Evolutionary conservation across 2,329 filamentous ascomycete species (phyloP), one percentile per base, ranked within the genome.

Genomic region (Sphaerostilbella broomeana): DNA sequence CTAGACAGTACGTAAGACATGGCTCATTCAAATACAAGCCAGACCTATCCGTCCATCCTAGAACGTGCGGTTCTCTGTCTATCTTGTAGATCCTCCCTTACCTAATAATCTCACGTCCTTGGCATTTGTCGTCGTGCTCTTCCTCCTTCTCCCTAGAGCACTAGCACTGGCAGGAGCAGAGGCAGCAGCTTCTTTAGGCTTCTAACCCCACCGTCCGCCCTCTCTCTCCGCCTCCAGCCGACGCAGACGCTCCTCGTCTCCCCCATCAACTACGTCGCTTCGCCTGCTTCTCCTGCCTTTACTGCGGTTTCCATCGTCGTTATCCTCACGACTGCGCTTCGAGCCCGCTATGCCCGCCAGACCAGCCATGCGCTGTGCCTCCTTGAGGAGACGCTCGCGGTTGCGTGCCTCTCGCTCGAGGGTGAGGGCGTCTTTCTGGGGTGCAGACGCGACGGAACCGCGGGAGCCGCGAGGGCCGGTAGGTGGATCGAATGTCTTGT

Each of bases 371-470:
- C 77, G 72, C 59, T 85, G 78, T 26, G 78, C 76, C 59, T 86
- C 82, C 52, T 80, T 81, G 10, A 81, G 65, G 36, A 84, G 65
- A 18, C 82, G 69, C 57, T 84, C 79, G 31, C 79, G 70, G 52
- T 82, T 73, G 12, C 79, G 67, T 10, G 75, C 75, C 54, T 84
- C 81, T 16, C 82, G 76, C 58, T 86, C 82, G 0, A 80, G 65
- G 2, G 81, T 81, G 57, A 85, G 81, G n/a, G 76, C 70, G 47
- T 84, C 78, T 43, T 67, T 69, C 26, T 52, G 50, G 19, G 56
- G 50, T 38, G 37, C 42, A 5, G 44, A 35, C 31, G 34, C 31
- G 5, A 44, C 46, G 7, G 40, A 22, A 18, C 19, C 32, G 19
- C 42, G 49, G 35, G 49, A 35, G 38, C 44, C 49, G 8, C 62